A percentile compares a stretch with the other conserved stretches of the same genome.
Evolutionary conservation across 345 rosid genomes (phyloP).

Genomic region (Gossypium herbaceum): DNA sequence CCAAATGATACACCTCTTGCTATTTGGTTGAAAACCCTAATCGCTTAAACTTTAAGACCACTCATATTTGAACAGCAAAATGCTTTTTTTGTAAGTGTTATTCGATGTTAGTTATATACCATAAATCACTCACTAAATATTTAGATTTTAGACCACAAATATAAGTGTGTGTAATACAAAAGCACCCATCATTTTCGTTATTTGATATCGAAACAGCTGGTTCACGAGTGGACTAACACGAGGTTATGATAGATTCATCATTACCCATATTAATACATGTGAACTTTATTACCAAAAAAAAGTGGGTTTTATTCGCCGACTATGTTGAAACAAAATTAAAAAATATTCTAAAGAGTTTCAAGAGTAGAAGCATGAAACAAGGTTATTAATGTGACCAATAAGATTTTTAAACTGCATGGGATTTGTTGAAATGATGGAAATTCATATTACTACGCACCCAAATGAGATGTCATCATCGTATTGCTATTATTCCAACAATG

Average conservation of each 20-base stretch:
- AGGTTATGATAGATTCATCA: no score
- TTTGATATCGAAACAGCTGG: no score
- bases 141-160: background rate
- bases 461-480: conserved; percentile 15
- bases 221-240: no score
- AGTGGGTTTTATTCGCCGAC: background rate
- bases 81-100: background rate
- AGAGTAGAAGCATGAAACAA: conserved; percentile 16
- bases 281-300: background rate
- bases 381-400: background rate
- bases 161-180: background rate
- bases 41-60: background rate
- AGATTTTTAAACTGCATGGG: background rate
- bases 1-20: background rate
- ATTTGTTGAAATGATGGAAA: background rate
- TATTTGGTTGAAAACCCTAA: background rate
- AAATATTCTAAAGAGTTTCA: conserved; percentile 13
- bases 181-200: background rate
- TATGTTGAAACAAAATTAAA: conserved; percentile 4
- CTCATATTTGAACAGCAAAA: background rate
- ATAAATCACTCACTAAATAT: background rate
- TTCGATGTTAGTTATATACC: background rate
- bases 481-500: conserved; percentile 14
- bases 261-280: background rate
- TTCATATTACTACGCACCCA: background rate